phyloP scores from a whole-genome alignment of 2,329 filamentous ascomycete species.

The Teratosphaeria gauchensis region DNA sequence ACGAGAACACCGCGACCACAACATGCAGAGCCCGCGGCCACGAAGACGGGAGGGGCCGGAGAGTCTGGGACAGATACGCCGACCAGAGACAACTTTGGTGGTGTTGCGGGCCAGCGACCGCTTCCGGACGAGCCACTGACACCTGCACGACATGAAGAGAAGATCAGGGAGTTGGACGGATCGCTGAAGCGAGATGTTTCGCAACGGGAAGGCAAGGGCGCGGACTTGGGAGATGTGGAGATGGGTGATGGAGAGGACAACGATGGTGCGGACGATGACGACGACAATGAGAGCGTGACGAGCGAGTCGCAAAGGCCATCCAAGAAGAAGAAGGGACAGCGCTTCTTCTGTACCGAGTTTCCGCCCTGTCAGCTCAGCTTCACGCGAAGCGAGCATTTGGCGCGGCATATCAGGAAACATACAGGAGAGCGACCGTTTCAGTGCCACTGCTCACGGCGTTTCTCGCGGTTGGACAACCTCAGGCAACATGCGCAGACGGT shows the following conservation, averaged over 20 bases:
- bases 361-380: constrained; percentile 92
- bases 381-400: constrained; percentile 89
- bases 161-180: constrained; percentile 18
- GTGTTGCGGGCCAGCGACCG: constrained; percentile 37
- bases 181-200: constrained; percentile 47
- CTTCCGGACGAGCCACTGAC: constrained; percentile 26
- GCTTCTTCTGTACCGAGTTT: constrained; percentile 93
- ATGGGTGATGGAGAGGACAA: constrained; percentile 68
- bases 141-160: constrained; percentile 8
- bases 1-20: constrained; percentile 43
- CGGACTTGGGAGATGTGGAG: constrained; percentile 48
- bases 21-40: constrained; percentile 29
- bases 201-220: constrained; percentile 42
- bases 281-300: constrained; percentile 41
- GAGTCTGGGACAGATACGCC: constrained; percentile 49
- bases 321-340: constrained; percentile 95
- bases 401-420: constrained; percentile 94
- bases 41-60: constrained; percentile 27
- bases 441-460: constrained; percentile 87
- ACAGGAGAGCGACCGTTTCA: constrained; percentile 94
- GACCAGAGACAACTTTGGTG: constrained; percentile 46
- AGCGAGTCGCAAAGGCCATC: constrained; percentile 60
- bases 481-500: constrained; percentile 96
- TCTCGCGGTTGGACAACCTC: constrained; percentile 89
- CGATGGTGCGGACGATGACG: constrained; percentile 53